A percentile compares a stretch with the other conserved stretches of the same genome.
Conservation (phyloP, 31 red algal genomes). For the Bonnemaisonia californica region DNA sequence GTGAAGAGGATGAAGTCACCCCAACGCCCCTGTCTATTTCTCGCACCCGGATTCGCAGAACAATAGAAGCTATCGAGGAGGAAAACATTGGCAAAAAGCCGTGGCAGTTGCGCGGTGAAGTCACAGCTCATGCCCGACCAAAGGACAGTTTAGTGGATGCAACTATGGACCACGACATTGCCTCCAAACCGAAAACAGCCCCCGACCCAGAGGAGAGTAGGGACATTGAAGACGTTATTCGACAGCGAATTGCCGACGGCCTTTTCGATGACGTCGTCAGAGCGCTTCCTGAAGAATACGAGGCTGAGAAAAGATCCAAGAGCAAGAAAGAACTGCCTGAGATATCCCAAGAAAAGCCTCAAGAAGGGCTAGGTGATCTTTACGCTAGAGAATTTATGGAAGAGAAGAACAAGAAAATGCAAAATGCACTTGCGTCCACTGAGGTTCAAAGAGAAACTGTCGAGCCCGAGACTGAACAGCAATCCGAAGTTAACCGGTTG, state of each 20-base stretch:
- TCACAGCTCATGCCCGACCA: constrained; percentile 53
- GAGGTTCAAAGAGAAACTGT: constrained; percentile 27
- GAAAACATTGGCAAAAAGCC: constrained; percentile 65
- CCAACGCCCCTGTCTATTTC: constrained; percentile 39
- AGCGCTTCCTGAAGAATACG: constrained; percentile 40
- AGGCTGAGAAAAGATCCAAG: constrained; percentile 26
- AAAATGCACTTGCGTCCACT: constrained; percentile 2
- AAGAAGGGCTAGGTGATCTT: constrained; percentile 63
- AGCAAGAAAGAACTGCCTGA: constrained; percentile 28
- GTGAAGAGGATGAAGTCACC: constrained; percentile 8
- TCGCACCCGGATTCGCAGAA: constrained; percentile 18
- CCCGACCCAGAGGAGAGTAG: constrained; percentile 31
- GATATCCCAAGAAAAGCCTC: constrained; percentile 66
- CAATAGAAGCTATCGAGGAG: constrained; percentile 59
- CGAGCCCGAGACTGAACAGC: constrained; percentile 37
- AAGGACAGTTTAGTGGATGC: constrained; percentile 74
- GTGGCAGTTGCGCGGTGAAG: constrained; percentile 78
- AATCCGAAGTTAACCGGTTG: constrained; percentile 58
- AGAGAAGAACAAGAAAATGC: constrained; percentile 36
- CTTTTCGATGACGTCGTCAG: constrained; percentile 76
- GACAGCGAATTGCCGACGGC: constrained; percentile 67
- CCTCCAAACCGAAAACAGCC: constrained; percentile 18
- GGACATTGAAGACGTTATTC: constrained; percentile 69
- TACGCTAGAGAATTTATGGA: constrained; percentile 62
- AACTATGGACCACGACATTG: constrained; percentile 68